Base-by-base conservation (phyloP, 2,329 filamentous ascomycete genomes). In the Reticulascus tulasneorum region DNA sequence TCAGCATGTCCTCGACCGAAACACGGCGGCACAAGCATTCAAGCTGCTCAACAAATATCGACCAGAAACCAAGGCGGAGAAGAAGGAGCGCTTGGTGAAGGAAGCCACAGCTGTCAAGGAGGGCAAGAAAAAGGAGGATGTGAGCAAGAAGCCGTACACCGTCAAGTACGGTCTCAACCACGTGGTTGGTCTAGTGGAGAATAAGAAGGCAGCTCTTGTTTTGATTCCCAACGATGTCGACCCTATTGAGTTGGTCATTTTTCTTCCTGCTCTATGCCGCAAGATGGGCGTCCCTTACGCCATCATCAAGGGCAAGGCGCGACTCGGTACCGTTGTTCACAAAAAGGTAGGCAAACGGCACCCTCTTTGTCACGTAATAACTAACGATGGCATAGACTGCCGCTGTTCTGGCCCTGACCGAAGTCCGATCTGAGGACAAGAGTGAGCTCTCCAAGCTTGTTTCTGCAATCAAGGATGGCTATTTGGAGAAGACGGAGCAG, bases 31-130 rank as follows among this genome's bases (percentile, higher is more conserved):
- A 59, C 91, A 97, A 77, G 79, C 87, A 52, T 93, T 98, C 81
- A 97, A 97, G 82, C 84, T 98, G 64, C 86, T 98, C 65, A 94
- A 95, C 86, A 98, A 98, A 82, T 98, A 98, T 85, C 89, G 91
- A 60, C 93, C 93, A 54, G 93, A 98, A 82, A 94, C 87, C 71
- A 97, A 96, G 84, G 75, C 78, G 58, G 91, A 97, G 84, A 98
- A 98, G 88, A 98, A 97, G 84, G 94, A 98, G 79, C 89, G 93
- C 74, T 79, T 98, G 52, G 82, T 86, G 68, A 89, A 95, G 81
- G 93, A 98, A 82, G 93, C 94, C 51, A 95, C 90, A 58, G 94
- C 93, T 61, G 82, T 98, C 67, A 83, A 89, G 67, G 90, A 97
- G 72, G 93, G 94, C 71, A 96, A 97, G 86, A 98, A 97, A 86